Evolutionary conservation across 2,329 filamentous ascomycete genomes (phyloP), one percentile per base, ranked within the genome.

Genomic region (Curvularia sp.): DNA sequence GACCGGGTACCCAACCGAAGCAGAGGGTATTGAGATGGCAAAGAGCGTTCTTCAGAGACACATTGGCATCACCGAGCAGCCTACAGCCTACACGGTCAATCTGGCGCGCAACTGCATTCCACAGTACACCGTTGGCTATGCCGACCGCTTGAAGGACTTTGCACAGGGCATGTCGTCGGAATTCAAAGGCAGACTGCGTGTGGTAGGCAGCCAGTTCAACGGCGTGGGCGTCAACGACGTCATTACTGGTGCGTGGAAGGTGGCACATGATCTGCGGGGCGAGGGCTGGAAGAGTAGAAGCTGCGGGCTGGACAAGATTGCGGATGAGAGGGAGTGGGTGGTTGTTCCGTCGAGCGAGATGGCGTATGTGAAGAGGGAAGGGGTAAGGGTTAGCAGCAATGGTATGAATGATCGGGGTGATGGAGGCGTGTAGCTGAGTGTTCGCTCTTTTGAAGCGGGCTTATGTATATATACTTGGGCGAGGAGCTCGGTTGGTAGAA

Each of bases 91-190:
- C 33, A 81, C 85, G 57, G 88, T 88, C 15, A 85, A 84, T 56
- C 68, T 90, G 44, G 82, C 88, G 55, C 80, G 81, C 58, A 83
- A 95, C 61, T 96, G 93, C 73, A 95, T 99, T 64, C 94, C 95
- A 10, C 95, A 99, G 78, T 96, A 96, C 75, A 85, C 84, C 0
- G 88, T 97, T 1, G 92, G 92, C 35, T 94, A 98, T 76, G 78
- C 85, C 26, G 76, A 80, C 8, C 83, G 85, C 58, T 86, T 96
- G 80, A 78, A 77, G 22, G 72, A 75, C 1, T 70, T 69, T 35
- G 85, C 88, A 1, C 83, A 88, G 67, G 68, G 77, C 2, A 81
- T 88, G 52, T 81, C 92, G 5, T 71, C 77, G 31, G 60, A 79
- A 3, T 96, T 88, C 73, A 75, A 82, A 8, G 87, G 89, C 13